phyloP scores from a whole-genome alignment of 2,329 filamentous ascomycete genomes.

The Podosphaera leucotricha region DNA sequence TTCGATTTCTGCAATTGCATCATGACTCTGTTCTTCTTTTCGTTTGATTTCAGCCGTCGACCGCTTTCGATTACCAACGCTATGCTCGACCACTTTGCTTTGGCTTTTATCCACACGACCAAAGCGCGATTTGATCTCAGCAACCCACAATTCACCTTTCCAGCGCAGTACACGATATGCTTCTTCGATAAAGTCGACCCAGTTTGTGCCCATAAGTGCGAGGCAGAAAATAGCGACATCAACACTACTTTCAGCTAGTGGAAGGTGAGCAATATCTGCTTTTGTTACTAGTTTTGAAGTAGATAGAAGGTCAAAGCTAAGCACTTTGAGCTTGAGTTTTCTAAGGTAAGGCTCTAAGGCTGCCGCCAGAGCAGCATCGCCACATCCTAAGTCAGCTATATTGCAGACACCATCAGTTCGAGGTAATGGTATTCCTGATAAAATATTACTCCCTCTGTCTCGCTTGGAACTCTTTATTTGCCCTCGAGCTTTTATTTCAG shows the following conservation, averaged over 20 bases:
- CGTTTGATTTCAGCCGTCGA: constrained; percentile 21
- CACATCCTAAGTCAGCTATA: constrained; percentile 82
- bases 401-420: constrained; percentile 49
- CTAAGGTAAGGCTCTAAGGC: constrained; percentile 38
- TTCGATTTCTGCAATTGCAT: constrained; percentile 38
- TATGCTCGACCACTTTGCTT: constrained; percentile 36
- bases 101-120: constrained; percentile 28
- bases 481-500: constrained; percentile 43
- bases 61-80: constrained; percentile 40
- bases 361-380: constrained; percentile 62
- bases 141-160: constrained; percentile 91
- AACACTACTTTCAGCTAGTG: constrained; percentile 47
- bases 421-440: constrained; percentile 27
- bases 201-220: constrained; percentile 97
- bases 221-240: constrained; percentile 90
- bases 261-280: constrained; percentile 71
- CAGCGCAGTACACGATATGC: constrained; percentile 76
- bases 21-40: constrained; percentile 23
- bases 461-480: constrained; percentile 19
- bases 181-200: constrained; percentile 90
- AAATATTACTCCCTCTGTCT: constrained; percentile 4
- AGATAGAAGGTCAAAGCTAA: constrained; percentile 70
- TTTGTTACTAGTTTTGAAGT: constrained; percentile 56
- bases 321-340: constrained; percentile 48
- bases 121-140: constrained; percentile 90